phyloP scores from a whole-genome alignment of 225 moss, liverwort and hornwort species.

The Pleurozium schreberi region DNA sequence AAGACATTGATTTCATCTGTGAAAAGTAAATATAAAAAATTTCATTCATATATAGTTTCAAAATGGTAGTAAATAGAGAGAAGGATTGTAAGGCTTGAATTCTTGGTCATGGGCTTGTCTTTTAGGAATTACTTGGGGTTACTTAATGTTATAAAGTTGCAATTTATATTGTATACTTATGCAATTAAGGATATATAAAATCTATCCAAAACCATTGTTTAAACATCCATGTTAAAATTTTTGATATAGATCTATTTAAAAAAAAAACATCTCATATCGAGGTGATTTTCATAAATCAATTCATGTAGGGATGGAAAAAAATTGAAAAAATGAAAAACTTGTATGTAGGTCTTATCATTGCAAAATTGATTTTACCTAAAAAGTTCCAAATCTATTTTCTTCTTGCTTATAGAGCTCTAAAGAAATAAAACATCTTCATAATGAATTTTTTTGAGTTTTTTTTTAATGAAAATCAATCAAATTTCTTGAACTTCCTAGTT shows the following conservation, averaged over 20 bases:
- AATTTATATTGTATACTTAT: neutral
- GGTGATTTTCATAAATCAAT: too few species aligned
- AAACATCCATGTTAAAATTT: neutral
- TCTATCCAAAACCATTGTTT: neutral
- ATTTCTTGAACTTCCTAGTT: neutral
- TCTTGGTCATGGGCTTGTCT: too few species aligned
- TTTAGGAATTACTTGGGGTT: too few species aligned
- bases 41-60: neutral
- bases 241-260: too few species aligned
- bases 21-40: neutral
- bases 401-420: neutral
- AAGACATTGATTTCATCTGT: neutral
- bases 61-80: neutral
- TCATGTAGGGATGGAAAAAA: neutral
- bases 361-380: neutral
- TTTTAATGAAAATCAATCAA: neutral
- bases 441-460: neutral
- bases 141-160: neutral
- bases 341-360: neutral
- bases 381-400: neutral
- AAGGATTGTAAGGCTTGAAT: neutral
- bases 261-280: neutral
- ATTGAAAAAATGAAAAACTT: neutral
- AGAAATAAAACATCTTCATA: neutral
- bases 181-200: neutral